These are phyloP conservation scores for Xylariomycetidae sp. DNA, from an alignment of 2,329 filamentous ascomycete species.

Conservation along the genomic window DNA sequence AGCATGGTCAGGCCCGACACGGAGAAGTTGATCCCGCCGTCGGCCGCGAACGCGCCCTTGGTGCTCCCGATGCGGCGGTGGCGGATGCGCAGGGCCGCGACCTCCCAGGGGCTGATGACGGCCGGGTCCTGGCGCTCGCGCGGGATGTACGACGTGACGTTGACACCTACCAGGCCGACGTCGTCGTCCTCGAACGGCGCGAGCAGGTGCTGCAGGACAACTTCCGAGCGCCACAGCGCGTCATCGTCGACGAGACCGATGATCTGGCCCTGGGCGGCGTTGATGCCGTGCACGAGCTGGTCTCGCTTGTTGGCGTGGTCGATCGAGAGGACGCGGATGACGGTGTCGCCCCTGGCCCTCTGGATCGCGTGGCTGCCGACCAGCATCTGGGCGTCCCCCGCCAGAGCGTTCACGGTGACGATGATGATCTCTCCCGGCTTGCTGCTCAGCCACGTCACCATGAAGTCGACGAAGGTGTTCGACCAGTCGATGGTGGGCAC, in stretches of 20 bases:
- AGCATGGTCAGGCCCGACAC: constrained; percentile 24
- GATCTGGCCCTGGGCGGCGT: constrained; percentile 14
- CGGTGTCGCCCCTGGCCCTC: constrained; percentile 1
- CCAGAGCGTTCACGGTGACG: constrained; percentile 15
- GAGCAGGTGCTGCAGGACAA: constrained; percentile 16
- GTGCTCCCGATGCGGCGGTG: constrained; percentile 13
- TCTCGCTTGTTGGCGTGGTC: constrained; percentile 19
- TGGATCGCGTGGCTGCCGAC: constrained; percentile 8
- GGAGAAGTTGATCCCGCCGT: constrained; percentile 21
- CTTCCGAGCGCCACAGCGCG: constrained; percentile 11
- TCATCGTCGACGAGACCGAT: constrained; percentile 26
- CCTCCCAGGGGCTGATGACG: constrained; percentile 23
- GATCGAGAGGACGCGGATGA: constrained; percentile 13
- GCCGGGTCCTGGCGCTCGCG: constrained; percentile 9
- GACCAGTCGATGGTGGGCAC: constrained; percentile 22
- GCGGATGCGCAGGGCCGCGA: constrained; percentile 20
- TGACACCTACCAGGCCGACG: constrained; percentile 19
- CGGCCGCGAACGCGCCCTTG: constrained; percentile 14
- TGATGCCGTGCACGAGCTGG: constrained; percentile 21
- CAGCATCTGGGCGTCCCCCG: background rate
- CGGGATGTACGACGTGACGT: constrained; percentile 19
- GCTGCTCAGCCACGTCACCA: constrained; percentile 18
- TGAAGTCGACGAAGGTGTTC: constrained; percentile 10
- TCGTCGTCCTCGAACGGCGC: constrained; percentile 21
- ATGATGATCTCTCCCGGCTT: constrained; percentile 23